Percentiles rank a stretch among this genome's conserved stretches.
Evolutionary conservation across 2,329 filamentous ascomycete species (phyloP).

Genomic region (Colletotrichum coccodes): DNA sequence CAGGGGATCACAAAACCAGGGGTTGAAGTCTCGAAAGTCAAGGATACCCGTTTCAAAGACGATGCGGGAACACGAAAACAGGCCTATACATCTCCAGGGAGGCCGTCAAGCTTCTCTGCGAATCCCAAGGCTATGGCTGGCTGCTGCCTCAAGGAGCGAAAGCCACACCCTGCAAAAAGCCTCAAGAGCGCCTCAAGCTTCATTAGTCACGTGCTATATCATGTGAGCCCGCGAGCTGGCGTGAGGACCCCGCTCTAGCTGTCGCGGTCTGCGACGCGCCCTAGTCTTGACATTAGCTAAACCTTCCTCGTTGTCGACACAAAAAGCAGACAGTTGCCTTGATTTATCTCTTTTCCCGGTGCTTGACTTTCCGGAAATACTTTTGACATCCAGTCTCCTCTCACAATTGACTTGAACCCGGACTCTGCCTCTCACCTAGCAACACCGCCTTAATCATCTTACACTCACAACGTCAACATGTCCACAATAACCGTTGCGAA

Average conservation of each 20-base stretch:
- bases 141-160: neutral
- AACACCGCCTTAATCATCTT: neutral
- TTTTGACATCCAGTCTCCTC: neutral
- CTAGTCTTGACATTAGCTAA: conserved; percentile 25
- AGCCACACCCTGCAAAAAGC: neutral
- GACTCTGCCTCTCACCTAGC: no score
- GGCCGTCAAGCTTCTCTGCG: neutral
- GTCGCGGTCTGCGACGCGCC: conserved; percentile 27
- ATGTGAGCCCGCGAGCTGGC: conserved; percentile 20
- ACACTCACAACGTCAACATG: conserved; percentile 11
- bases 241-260: neutral
- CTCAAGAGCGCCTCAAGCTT: no score
- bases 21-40: neutral
- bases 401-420: no score
- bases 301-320: conserved; percentile 11
- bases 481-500: conserved; percentile 3
- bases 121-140: no score
- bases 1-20: neutral
- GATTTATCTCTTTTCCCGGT: neutral
- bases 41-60: conserved; percentile 19
- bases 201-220: neutral
- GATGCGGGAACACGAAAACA: neutral
- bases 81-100: neutral
- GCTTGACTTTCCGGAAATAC: fast-evolving
- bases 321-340: neutral